Percentiles rank a stretch among this genome's conserved stretches.
These are phyloP conservation scores for Aspergillus affinis DNA, from an alignment of 495 filamentous ascomycete genomes.

Conservation along the genomic window DNA sequence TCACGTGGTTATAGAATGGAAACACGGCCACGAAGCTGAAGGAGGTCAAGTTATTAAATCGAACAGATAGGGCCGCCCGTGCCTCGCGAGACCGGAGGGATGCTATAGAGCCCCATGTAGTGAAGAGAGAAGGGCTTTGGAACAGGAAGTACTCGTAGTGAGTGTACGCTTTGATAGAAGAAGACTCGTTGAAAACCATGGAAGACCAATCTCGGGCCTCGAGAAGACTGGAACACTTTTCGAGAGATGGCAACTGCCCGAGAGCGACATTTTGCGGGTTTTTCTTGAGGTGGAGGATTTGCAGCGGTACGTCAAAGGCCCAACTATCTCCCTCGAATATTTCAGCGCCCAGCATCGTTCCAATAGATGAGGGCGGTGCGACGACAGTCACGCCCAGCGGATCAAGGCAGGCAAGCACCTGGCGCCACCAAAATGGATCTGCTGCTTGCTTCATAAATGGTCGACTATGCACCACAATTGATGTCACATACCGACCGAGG, in stretches of 20 bases:
- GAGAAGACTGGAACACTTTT: conserved; percentile 22
- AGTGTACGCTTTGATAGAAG: conserved; percentile 42
- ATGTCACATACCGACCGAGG: conserved; percentile 32
- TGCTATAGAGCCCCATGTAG: conserved; percentile 29
- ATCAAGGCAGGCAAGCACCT: conserved; percentile 28
- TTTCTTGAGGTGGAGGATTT: conserved; percentile 32
- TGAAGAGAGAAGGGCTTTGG: conserved; percentile 36
- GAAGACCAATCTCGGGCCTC: conserved; percentile 33
- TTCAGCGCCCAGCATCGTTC: conserved; percentile 26
- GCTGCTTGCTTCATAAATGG: conserved; percentile 11
- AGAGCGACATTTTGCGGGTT: conserved; percentile 5
- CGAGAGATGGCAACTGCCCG: conserved; percentile 7
- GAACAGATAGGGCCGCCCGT: conserved; percentile 8
- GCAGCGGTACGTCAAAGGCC: conserved; percentile 41
- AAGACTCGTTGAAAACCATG: conserved; percentile 40
- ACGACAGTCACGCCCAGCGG: conserved; percentile 35
- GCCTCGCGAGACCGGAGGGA: conserved; percentile 2
- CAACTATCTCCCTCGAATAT: conserved; percentile 36
- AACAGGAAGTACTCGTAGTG: conserved; percentile 47
- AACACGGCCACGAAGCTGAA: conserved; percentile 46
- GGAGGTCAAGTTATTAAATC: conserved; percentile 25
- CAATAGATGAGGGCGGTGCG: conserved; percentile 36
- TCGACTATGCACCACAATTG: conserved; percentile 29
- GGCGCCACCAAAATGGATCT: conserved; percentile 35
- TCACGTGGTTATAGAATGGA: conserved; percentile 46